phyloP scores from a whole-genome alignment of 495 filamentous ascomycete species.

The Tuber calosporum region DNA sequence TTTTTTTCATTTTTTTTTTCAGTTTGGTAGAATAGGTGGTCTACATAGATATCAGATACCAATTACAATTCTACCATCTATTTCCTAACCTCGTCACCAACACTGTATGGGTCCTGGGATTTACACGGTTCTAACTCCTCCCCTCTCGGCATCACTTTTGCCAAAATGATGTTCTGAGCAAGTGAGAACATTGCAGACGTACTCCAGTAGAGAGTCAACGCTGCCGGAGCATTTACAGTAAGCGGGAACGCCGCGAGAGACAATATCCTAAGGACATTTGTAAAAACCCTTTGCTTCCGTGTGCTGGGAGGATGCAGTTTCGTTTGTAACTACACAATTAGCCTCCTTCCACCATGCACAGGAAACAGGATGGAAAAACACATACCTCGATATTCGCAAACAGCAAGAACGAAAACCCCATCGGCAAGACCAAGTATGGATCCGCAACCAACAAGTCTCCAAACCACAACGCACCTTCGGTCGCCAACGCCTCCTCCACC shows the following conservation, averaged over 20 bases:
- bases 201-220: slow-evolving; percentile 68
- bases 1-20: background rate
- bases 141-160: slow-evolving; percentile 36
- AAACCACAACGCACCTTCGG: slow-evolving; percentile 77
- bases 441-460: slow-evolving; percentile 65
- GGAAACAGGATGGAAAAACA: background rate
- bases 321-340: slow-evolving; percentile 19
- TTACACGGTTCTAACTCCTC: slow-evolving; percentile 35
- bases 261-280: slow-evolving; percentile 43
- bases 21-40: background rate
- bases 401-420: slow-evolving; percentile 50
- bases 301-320: slow-evolving; percentile 7
- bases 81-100: slow-evolving; percentile 10
- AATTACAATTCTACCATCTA: background rate
- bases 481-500: slow-evolving; percentile 45
- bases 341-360: background rate
- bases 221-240: slow-evolving; percentile 39
- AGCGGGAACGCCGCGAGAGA: slow-evolving; percentile 47
- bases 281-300: slow-evolving; percentile 38
- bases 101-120: slow-evolving; percentile 26
- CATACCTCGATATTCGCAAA: slow-evolving; percentile 44
- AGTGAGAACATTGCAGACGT: slow-evolving; percentile 44
- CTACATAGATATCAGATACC: background rate
- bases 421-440: slow-evolving; percentile 59
- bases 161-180: slow-evolving; percentile 39